Evolutionary conservation across 2,329 filamentous ascomycete species (phyloP), one percentile per base, ranked within the genome.

Genomic region (Pseudopithomyces chartarum): DNA sequence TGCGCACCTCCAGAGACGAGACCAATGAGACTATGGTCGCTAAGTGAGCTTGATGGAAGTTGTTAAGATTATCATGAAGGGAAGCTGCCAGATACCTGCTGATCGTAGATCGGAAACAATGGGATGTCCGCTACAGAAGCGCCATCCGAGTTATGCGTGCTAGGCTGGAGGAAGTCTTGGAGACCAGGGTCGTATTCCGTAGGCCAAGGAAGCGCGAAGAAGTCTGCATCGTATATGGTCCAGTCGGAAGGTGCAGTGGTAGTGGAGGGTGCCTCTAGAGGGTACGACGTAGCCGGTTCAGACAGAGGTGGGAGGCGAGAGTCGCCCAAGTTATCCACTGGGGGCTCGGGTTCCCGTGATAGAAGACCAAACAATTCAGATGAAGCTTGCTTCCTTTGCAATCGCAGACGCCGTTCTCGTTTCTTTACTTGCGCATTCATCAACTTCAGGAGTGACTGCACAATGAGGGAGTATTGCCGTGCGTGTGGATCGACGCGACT

Each of bases 1-100:
- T 85, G 55, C 81, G 80, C 57, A 77, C 80, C 47, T 82, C 81
- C 6, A 73, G 82, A 54, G 81, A 84, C 59, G 79, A 82, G 58
- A 84, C 82, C 2, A 78, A 73, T 47, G 75, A 76, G 56, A 71
- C 79, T 8, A 74, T 73, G 38, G 60, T 71, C 13, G 52, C 55
- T 5, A 38, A 40, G 56, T 48, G 42, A 34, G 3, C 20, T 33
- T 40, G 5, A 6, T 42, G 15, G 26, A 2, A 22, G 15, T 44
- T 12, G 13, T 8, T 19, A n/a, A 22, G 13, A n/a, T 46, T 22
- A 54, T 51, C 44, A 56, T 7, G 59, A 40, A 46, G 62, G 63
- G 22, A 52, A 55, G 12, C 49, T 55, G 36, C 36, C 29, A 57
- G 60, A 19, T 13, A 43, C 61, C 34, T 69, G 66, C 29, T 68